Evolutionary conservation across 202 grass and related monocot species (phyloP), one percentile per base, ranked within the genome.

Genomic region (Saccharum hybrid): DNA sequence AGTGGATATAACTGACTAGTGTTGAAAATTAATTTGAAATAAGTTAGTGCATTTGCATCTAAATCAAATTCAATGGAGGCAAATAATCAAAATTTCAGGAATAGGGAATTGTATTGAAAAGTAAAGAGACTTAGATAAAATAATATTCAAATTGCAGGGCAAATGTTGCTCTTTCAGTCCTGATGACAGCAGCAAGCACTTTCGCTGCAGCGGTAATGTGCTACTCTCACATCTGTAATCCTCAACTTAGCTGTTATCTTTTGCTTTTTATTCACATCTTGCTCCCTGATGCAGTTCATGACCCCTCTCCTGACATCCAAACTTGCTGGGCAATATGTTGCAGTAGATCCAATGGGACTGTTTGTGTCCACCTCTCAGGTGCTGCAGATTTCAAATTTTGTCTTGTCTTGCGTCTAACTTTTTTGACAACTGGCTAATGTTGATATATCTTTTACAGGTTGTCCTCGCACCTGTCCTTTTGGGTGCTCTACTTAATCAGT

Each of bases 181-280:
- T 94, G 82, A 97, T 97, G 94, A 97, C 94, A 36, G 94, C 94
- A 62, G 63, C 78, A 75, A 97, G 94, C 86, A 97, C 94, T 68
- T 88, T 97, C 3, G 88, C 94, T 48, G 83, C 94, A 59, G 88
- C 90, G 74, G 94, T 97, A 94, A 91, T 81, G 68, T 70, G 40
- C 26, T 63, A 46, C 39, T 48, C 54, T 71, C 19, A 77, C 46
- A 79, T 70, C 13, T 59, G 38, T 19, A 63, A 38, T 48, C 64
- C 66, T 28, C 34, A 54, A 7, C 34, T 9, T 54, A 59, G 7
- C 5, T 78, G 4, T 66, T 16, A 28, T 69, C 57, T 21, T 43
- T 34, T 48, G 54, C 43, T 41, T 19, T 72, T 69, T 56, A 23
- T 63, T 65, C 39, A 71, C 37, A 59, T 72, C 2, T 63, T 11